phyloP scores from a whole-genome alignment of 257 asterid species.

The Rehmannia glutinosa region DNA sequence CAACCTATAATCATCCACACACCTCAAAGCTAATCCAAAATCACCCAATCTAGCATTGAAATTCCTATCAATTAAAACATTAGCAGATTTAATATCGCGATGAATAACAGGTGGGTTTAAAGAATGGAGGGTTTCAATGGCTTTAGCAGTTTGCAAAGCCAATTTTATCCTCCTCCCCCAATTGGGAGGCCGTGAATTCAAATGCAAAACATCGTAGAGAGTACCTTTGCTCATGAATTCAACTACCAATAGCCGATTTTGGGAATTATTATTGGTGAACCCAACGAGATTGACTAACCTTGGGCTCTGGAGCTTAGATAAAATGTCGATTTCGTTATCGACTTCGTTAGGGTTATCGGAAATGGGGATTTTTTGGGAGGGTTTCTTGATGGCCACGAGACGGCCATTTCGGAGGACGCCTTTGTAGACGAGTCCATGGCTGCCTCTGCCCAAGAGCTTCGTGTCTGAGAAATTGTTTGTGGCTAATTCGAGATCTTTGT shows the following conservation, averaged over 20 bases:
- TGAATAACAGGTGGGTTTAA: constrained; percentile 68
- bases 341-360: constrained; percentile 54
- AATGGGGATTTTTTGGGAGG: constrained; percentile 35
- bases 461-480: constrained; percentile 68
- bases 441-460: constrained; percentile 71
- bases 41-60: constrained; percentile 78
- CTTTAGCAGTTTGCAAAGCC: constrained; percentile 72
- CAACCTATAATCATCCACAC: constrained; percentile 56
- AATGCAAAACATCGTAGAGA: constrained; percentile 65
- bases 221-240: constrained; percentile 91
- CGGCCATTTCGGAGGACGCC: constrained; percentile 71
- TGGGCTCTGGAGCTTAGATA: constrained; percentile 64
- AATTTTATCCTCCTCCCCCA: constrained; percentile 79
- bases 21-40: constrained; percentile 76
- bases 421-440: constrained; percentile 82
- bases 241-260: constrained; percentile 63
- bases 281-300: constrained; percentile 78
- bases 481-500: constrained; percentile 75
- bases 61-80: constrained; percentile 64
- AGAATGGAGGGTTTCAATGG: constrained; percentile 61
- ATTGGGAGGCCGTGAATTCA: constrained; percentile 47
- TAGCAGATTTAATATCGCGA: constrained; percentile 81
- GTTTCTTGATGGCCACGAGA: constrained; percentile 67
- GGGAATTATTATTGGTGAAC: constrained; percentile 34
- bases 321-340: constrained; percentile 69